Base-by-base conservation (phyloP, 2,329 filamentous ascomycete genomes). In the Fusarium floridanum region DNA sequence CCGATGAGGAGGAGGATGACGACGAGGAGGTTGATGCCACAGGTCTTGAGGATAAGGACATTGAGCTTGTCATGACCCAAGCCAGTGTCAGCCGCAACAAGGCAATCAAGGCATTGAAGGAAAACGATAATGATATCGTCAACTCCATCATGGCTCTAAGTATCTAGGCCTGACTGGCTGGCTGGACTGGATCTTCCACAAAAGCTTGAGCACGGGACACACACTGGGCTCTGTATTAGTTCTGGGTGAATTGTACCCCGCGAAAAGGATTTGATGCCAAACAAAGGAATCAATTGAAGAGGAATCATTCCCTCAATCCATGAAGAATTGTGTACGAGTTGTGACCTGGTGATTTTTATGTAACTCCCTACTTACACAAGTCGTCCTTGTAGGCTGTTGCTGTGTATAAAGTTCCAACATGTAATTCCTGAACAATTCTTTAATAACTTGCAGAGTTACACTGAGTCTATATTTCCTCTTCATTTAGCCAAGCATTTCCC, bases 51-150 rank as follows among this genome's bases (percentile, higher is more conserved):
- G 93, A 96, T 83, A 99, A 99, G 92, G 97, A 99, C 85, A 99
- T 99, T 82, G 97, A 99, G 87, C 91, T 99, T 69, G 97, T 99
- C 85, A 98, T 98, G 95, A 95, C 94, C 80, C 96, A 99, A 88
- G 97, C 97, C 80, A 97, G 89, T 82, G 97, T 99, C 81, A 98
- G 95, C 80, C 91, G 97, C 85, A 98, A 97, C 89, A 98, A 98
- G 92, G 97, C 97, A 72, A 91, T 99, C 88, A 99, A 98, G 89
- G 97, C 97, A 67, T 90, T 99, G 83, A 95, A 95, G 89, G 97
- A 98, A 89, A 99, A 99, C 84, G 96, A 98, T 88, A 98, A 98
- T 83, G 97, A 99, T 84, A 99, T 99, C 88, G 97, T 99, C 89
- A 99, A 99, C 91, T 98, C 97, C 81, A 99, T 99, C 88, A 99